These are phyloP conservation scores for Afroboletus lepidellus DNA, from an alignment of 1,284 basidiomycete genomes.

Conservation along the genomic window DNA sequence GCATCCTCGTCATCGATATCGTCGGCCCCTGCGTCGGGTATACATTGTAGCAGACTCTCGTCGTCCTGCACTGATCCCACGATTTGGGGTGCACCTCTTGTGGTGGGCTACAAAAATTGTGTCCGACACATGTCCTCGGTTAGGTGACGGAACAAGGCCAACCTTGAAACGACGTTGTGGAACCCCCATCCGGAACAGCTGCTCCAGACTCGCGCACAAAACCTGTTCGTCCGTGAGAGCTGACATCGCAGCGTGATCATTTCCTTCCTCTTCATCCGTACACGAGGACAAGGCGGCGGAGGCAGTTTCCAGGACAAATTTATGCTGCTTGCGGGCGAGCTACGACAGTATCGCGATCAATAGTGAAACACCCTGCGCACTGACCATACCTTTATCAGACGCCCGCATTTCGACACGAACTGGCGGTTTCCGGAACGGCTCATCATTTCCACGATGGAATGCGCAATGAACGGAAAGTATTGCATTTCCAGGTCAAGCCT, in stretches of 20 bases:
- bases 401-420: constrained; percentile 45
- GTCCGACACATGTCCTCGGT: constrained; percentile 1
- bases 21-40: constrained; percentile 6
- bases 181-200: constrained; percentile 44
- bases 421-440: constrained; percentile 47
- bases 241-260: constrained; percentile 13
- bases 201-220: constrained; percentile 48
- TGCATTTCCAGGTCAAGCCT: constrained; percentile 53
- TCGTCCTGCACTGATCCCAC: constrained; percentile 14
- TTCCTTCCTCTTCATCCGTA: constrained; percentile 10
- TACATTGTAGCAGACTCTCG: constrained; percentile 19
- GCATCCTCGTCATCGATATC: constrained; percentile 5
- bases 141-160: constrained; percentile 15
- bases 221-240: constrained; percentile 37
- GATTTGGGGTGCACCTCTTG: constrained; percentile 4
- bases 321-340: constrained; percentile 24
- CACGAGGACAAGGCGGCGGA: constrained; percentile 19
- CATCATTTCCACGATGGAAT: constrained; percentile 51
- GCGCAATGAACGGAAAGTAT: constrained; percentile 50
- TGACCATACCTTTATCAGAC: constrained; percentile 48
- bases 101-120: constrained; percentile 15
- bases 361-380: constrained; percentile 6
- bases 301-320: constrained; percentile 20
- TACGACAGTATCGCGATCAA: constrained; percentile 22
- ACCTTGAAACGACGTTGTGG: constrained; percentile 55